phyloP scores from a whole-genome alignment of 768 basidiomycete species.

The Amanita muscaria region DNA sequence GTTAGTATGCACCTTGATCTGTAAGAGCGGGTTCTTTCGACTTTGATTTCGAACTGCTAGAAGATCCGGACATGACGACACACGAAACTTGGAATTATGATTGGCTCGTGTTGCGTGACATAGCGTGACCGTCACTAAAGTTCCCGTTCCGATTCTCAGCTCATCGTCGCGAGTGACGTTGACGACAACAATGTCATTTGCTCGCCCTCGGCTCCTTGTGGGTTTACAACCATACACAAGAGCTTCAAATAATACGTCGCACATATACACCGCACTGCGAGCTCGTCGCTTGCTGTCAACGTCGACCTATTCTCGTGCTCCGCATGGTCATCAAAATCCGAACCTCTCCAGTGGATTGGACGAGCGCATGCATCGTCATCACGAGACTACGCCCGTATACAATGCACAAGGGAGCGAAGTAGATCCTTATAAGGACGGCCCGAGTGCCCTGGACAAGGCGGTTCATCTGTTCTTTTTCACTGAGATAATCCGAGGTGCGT shows the following conservation, averaged over 20 bases:
- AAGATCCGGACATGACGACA: conserved; percentile 35
- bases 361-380: conserved; percentile 21
- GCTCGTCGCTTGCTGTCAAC: conserved; percentile 47
- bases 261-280: conserved; percentile 28
- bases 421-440: conserved; percentile 69
- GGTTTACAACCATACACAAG: conserved; percentile 43
- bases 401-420: conserved; percentile 43
- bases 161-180: conserved; percentile 36
- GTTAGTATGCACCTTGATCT: conserved; percentile 55
- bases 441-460: conserved; percentile 92
- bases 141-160: conserved; percentile 21
- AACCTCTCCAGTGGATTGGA: conserved; percentile 28
- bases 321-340: conserved; percentile 26
- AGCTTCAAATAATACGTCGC: conserved; percentile 20
- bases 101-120: conserved; percentile 31
- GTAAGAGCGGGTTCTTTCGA: conserved; percentile 48
- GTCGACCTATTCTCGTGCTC: conserved; percentile 28
- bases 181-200: conserved; percentile 45
- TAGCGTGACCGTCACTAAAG: conserved; percentile 28
- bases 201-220: conserved; percentile 40
- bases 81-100: conserved; percentile 32
- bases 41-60: conserved; percentile 41
- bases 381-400: conserved; percentile 16
- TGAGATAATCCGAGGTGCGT: conserved; percentile 85
- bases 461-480: conserved; percentile 97